phyloP scores from a whole-genome alignment of 345 rosid genomes.

The Populus tremula region DNA sequence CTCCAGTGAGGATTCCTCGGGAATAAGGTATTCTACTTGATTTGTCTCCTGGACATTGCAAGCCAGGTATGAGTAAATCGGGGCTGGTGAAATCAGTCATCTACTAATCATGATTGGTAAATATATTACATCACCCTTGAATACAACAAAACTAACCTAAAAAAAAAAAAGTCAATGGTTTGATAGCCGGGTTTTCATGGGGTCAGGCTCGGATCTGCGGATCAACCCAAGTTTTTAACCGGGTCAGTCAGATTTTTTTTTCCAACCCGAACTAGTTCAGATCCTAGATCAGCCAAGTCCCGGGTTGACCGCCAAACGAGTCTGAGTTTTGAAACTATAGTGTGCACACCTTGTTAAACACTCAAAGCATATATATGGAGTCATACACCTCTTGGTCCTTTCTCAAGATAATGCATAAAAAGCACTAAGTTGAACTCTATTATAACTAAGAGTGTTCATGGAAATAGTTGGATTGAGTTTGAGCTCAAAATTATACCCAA shows the following conservation, averaged over 20 bases:
- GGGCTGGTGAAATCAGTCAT: neutral
- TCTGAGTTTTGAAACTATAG: no score
- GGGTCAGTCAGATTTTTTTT: no score
- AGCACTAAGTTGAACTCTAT: neutral
- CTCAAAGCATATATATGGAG: neutral
- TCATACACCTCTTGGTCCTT: neutral
- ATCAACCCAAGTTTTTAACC: no score
- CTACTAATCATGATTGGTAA: neutral
- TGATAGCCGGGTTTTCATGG: no score
- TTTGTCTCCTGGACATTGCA: constrained; percentile 55
- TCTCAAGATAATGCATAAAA: no score
- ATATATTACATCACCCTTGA: neutral
- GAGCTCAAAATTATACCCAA: no score
- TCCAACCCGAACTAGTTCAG: no score
- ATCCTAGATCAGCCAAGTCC: no score
- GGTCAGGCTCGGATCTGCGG: no score
- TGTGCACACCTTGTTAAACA: neutral
- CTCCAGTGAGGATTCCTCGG: constrained; percentile 66
- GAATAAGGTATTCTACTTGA: constrained; percentile 70
- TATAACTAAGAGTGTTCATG: no score
- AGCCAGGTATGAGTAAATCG: neutral
- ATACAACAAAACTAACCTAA: neutral
- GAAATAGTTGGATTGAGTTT: no score
- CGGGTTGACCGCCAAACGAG: fast-evolving
- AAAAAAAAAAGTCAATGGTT: no score